Conservation (phyloP, 78 protist species). For the Bigelowiella natans region DNA sequence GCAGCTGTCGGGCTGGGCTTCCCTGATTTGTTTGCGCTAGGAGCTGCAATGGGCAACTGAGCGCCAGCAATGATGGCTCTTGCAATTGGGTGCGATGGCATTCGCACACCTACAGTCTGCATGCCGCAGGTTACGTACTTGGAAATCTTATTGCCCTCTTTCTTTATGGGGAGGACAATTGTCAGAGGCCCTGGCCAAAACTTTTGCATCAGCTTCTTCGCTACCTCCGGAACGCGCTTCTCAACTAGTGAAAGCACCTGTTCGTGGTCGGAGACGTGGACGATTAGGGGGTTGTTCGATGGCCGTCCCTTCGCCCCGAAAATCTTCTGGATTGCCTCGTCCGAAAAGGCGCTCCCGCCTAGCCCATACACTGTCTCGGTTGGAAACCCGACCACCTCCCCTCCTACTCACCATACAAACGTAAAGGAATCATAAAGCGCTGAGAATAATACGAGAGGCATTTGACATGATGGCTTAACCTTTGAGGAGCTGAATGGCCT, state of each 20-base stretch:
- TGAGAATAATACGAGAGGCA: neutral
- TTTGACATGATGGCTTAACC: neutral
- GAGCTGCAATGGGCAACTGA: neutral
- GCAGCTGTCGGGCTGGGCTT: neutral
- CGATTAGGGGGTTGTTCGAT: constrained; percentile 74
- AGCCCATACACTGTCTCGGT: constrained; percentile 89
- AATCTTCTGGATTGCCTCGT: constrained; percentile 31
- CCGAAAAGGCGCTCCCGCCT: constrained; percentile 77
- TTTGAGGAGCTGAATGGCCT: neutral
- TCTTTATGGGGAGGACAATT: constrained; percentile 37
- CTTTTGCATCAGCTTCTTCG: neutral
- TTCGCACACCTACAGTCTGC: neutral
- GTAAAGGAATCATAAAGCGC: neutral
- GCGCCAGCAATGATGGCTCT: neutral
- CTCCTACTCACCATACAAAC: neutral
- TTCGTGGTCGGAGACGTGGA: constrained; percentile 42
- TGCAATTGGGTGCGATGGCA: neutral
- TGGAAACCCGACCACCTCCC: constrained; percentile 69
- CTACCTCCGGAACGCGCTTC: neutral
- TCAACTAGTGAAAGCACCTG: neutral
- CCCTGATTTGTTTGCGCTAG: neutral
- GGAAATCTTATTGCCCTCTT: neutral
- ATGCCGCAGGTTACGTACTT: neutral
- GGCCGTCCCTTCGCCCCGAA: constrained; percentile 59
- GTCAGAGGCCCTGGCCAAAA: constrained; percentile 88